Base-by-base conservation (phyloP, 2,329 filamentous ascomycete genomes). In the Ophiocordyceps australis region DNA sequence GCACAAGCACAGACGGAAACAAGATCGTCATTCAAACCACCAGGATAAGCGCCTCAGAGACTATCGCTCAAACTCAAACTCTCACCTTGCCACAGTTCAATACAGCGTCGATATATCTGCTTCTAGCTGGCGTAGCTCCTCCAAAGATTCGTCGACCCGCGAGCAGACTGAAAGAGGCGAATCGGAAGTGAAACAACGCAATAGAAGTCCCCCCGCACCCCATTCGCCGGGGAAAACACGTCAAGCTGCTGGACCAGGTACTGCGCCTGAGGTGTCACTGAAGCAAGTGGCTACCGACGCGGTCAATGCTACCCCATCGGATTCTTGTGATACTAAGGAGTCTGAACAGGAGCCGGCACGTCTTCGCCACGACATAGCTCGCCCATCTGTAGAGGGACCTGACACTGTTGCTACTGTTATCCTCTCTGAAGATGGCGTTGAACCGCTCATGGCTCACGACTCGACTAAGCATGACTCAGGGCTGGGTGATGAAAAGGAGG, bases 1-100 rank as follows among this genome's bases (percentile, higher is more conserved):
- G 14, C 35, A 43, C 25, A 37, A 40, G 11, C 40, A 42, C 21
- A 49, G 40, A 23, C 42, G 42, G 13, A 44, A 39, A 22, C 37
- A 41, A 25, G 47, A 53, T 14, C 41, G 44, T 7, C 40, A 49
- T 9, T 36, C 38, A 23, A 44, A 39, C 13, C 39, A 42, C 19
- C 39, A 34, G 20, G 31, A 47, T 7, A 38, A 37, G 17, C 37
- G 41, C 13, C 37, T 38, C 12, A 42, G 38, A 30, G 42, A 45
- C 24, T 35, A n/a, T n/a, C n/a, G n/a, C n/a, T n/a, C n/a, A n/a
- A n/a, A n/a, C n/a, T n/a, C n/a, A n/a, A n/a, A n/a, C n/a, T n/a
- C 16, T 14, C 16, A 22, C 7, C 9, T n/a, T 5, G 22, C 23
- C 20, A 17, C 23, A n/a, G 23, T 12, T 14, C 14, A 26, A 13